Conservation (phyloP, 768 basidiomycete species). For the Royoungia palumana region DNA sequence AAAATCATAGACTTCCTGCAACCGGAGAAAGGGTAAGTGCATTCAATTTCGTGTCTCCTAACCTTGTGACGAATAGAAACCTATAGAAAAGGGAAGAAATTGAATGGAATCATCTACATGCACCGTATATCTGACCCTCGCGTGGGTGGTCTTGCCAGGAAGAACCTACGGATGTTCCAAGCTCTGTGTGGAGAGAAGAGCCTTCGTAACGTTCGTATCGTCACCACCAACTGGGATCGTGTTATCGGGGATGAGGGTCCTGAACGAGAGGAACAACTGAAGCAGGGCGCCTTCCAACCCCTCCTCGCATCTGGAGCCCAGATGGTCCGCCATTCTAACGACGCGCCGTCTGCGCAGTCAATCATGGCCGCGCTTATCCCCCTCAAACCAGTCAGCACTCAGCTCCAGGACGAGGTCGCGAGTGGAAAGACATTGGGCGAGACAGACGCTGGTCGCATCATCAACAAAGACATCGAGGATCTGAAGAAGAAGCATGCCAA, state of each 20-base stretch:
- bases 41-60: neutral
- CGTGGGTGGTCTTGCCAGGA: slow-evolving; percentile 39
- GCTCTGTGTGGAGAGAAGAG: slow-evolving; percentile 42
- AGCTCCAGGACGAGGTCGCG: slow-evolving; percentile 47
- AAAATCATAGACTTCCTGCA: slow-evolving; percentile 7
- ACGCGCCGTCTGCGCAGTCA: slow-evolving; percentile 36
- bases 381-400: slow-evolving; percentile 35
- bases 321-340: slow-evolving; percentile 37
- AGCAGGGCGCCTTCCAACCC: slow-evolving; percentile 41
- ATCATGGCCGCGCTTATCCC: slow-evolving; percentile 39
- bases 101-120: slow-evolving; percentile 46
- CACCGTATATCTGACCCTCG: slow-evolving; percentile 45
- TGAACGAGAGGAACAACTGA: slow-evolving; percentile 24
- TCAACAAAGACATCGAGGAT: slow-evolving; percentile 40
- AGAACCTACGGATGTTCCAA: slow-evolving; percentile 43
- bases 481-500: slow-evolving; percentile 33
- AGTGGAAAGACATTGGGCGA: slow-evolving; percentile 39
- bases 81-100: slow-evolving; percentile 9
- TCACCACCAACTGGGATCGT: slow-evolving; percentile 46
- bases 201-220: slow-evolving; percentile 43
- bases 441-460: slow-evolving; percentile 45
- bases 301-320: slow-evolving; percentile 41
- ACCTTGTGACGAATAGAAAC: neutral
- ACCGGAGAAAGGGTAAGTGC: neutral
- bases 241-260: slow-evolving; percentile 26